Evolutionary conservation across 192 early-diverging fungal genomes (phyloP).

Genomic region (Paraglomus brasilianum): DNA sequence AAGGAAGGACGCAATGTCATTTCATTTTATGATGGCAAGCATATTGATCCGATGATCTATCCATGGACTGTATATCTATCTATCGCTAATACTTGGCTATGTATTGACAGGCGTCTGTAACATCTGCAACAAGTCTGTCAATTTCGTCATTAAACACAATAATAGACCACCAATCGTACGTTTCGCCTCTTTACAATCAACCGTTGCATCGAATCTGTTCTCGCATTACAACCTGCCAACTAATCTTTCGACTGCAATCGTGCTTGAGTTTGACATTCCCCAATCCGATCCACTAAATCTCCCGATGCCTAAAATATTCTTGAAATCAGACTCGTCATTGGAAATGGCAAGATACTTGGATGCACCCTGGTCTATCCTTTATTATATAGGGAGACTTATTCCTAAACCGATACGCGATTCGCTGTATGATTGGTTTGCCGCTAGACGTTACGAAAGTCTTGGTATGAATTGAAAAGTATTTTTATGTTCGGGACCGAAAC

Average conservation of each 20-base stretch:
- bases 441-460: neutral
- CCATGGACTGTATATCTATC: too few relatives aligned
- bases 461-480: too few relatives aligned
- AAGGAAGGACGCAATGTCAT: too few relatives aligned
- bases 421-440: neutral
- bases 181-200: neutral
- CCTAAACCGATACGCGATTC: neutral
- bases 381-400: neutral
- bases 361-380: neutral
- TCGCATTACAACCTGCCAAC: neutral
- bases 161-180: neutral
- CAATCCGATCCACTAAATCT: neutral
- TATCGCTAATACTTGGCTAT: too few relatives aligned
- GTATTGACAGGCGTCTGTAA: constrained; percentile 12
- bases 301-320: neutral
- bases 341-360: constrained; percentile 5
- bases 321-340: constrained; percentile 8
- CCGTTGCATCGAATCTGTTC: neutral
- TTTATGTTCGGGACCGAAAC: too few relatives aligned
- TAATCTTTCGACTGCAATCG: neutral
- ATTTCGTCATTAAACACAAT: neutral
- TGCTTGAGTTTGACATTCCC: neutral
- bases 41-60: too few relatives aligned
- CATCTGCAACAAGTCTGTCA: neutral
- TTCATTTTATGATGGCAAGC: too few relatives aligned